These are phyloP conservation scores for Penicillium expansum DNA, from an alignment of 2,329 filamentous ascomycete species.

Conservation along the genomic window DNA sequence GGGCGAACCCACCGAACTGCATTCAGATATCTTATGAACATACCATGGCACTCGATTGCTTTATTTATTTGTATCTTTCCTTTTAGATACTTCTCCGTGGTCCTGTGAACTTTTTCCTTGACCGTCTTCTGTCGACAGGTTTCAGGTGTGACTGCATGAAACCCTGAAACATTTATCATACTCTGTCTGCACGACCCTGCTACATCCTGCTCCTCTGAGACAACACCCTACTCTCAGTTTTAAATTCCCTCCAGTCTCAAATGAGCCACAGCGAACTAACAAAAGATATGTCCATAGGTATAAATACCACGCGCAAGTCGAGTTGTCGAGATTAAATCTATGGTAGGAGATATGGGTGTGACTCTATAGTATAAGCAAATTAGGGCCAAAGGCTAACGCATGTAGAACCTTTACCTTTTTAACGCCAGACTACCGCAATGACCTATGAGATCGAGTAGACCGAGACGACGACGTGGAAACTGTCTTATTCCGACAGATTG, in stretches of 20 bases:
- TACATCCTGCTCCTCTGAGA: background rate
- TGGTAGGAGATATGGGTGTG: too few species aligned
- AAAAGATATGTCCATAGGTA: background rate
- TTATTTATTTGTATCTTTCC: background rate
- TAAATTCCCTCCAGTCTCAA: background rate
- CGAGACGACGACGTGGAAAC: too few species aligned
- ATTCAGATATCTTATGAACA: background rate
- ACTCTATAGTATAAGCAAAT: too few species aligned
- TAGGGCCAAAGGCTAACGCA: too few species aligned
- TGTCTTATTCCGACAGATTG: too few species aligned
- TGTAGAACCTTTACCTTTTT: too few species aligned
- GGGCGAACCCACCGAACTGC: background rate
- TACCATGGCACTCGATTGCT: background rate
- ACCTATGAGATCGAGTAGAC: background rate
- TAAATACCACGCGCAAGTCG: background rate
- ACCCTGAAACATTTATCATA: background rate
- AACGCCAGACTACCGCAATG: background rate
- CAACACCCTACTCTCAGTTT: background rate
- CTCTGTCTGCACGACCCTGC: background rate
- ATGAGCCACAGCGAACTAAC: background rate
- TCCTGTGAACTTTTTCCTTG: background rate
- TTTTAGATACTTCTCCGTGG: background rate
- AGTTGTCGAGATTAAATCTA: background rate
- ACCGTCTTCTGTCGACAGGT: background rate
- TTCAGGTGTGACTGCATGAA: background rate